Evolutionary conservation across 495 filamentous ascomycete genomes (phyloP), one percentile per base, ranked within the genome.

Genomic region (Trichocladium uniseriatum): DNA sequence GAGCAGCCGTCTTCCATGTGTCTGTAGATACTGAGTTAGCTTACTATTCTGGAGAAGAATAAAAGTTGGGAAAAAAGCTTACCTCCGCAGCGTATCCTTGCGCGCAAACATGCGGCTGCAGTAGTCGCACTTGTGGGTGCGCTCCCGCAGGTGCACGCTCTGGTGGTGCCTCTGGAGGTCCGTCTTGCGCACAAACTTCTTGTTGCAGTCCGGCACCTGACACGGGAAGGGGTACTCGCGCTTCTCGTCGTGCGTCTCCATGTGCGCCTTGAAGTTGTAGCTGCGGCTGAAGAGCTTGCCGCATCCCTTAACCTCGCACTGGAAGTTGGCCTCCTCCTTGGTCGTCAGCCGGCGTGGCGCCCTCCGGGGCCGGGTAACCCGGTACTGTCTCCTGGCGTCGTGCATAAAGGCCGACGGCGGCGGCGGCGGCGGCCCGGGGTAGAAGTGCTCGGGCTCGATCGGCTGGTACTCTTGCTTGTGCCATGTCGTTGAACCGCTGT

Each of bases 231-330:
- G 79, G 56, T 84, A 82, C 53, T 79, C 80, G 43, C 80, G 73
- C 42, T 75, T 77, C 2, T 89, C 84, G 64, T 95, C 81, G 67
- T 97, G 91, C 7, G 80, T 91, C 60, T 92, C 87, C 74, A 92
- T 76, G 65, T 97, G 91, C 45, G 87, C 82, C 60, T 85, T 87
- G 66, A 84, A 88, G 69, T 97, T 97, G 69, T 90, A 96, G 59
- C 80, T 84, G 44, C 91, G 70, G 51, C 86, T 86, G 62, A 96
- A 97, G 7, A 81, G 75, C 66, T 81, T 83, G 19, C 83, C 83
- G 63, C 91, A 97, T 14, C 75, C 73, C 62, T 75, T 73, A 10
- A 82, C 65, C 20, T 78, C 70, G 62, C 91, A 97, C 49, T 80
- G 65, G 60, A 81, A 86, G 47, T 84, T 89, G 35, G 87, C 86